Conservation (phyloP, 2,329 filamentous ascomycete species). For the Fusarium mangiferae region DNA sequence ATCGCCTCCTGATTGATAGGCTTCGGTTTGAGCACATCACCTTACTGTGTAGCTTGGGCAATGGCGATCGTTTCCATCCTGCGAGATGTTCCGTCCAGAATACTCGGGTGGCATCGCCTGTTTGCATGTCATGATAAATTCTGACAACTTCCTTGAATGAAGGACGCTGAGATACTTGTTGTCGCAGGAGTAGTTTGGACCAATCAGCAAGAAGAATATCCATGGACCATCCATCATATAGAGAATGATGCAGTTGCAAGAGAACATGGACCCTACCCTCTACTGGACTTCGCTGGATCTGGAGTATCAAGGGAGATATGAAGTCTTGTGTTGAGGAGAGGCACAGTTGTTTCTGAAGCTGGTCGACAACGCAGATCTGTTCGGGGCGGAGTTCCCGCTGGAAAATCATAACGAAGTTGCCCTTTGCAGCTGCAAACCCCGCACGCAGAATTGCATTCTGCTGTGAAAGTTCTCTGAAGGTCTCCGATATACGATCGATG, state of each 20-base stretch:
- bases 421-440: slow-evolving; percentile 71
- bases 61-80: slow-evolving; percentile 61
- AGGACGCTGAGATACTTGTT: slow-evolving; percentile 54
- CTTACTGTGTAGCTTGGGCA: slow-evolving; percentile 62
- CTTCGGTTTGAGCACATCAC: slow-evolving; percentile 38
- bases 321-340: slow-evolving; percentile 52
- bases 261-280: slow-evolving; percentile 47
- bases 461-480: slow-evolving; percentile 61
- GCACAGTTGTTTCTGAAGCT: slow-evolving; percentile 52
- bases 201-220: slow-evolving; percentile 79
- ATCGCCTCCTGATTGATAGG: slow-evolving; percentile 6
- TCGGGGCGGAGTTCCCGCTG: slow-evolving; percentile 63
- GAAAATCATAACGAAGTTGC: slow-evolving; percentile 58
- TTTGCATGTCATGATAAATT: slow-evolving; percentile 53
- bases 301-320: slow-evolving; percentile 70
- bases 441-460: slow-evolving; percentile 77
- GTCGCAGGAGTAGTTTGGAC: slow-evolving; percentile 56
- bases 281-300: slow-evolving; percentile 54
- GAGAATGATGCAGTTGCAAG: slow-evolving; percentile 79
- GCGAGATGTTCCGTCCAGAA: slow-evolving; percentile 79
- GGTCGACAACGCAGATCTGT: slow-evolving; percentile 55
- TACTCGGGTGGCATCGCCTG: slow-evolving; percentile 56
- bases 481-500: slow-evolving; percentile 55
- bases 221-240: slow-evolving; percentile 95
- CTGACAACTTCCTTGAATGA: slow-evolving; percentile 70